phyloP scores from a whole-genome alignment of 1,284 basidiomycete species.

The Ceratobasidium sp. region DNA sequence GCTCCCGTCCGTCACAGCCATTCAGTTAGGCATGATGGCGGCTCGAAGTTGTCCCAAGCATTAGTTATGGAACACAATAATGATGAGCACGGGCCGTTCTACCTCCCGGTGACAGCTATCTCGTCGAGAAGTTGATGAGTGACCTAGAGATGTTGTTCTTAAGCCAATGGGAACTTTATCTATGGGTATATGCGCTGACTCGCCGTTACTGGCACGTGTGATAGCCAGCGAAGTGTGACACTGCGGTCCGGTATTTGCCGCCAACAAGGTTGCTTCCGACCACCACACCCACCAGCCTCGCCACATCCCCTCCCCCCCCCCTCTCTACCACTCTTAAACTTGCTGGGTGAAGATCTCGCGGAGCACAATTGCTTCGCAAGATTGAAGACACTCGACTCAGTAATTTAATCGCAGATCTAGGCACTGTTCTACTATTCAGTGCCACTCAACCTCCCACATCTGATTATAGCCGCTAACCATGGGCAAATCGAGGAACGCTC shows the following conservation, averaged over 20 bases:
- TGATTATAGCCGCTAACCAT: not conserved
- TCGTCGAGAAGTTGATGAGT: no score
- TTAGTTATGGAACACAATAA: no score
- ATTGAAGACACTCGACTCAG: not conserved
- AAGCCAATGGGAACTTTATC: no score
- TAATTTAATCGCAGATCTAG: not conserved
- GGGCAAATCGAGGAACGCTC: constrained; percentile 8
- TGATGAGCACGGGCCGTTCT: no score
- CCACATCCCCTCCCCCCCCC: not conserved
- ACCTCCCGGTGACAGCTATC: no score
- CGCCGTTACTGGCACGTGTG: no score
- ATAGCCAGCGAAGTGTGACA: no score
- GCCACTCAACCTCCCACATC: not conserved
- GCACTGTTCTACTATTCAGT: no score
- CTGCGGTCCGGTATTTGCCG: no score
- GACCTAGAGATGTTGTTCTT: no score
- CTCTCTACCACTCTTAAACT: not conserved
- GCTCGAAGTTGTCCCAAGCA: not conserved
- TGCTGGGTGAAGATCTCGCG: not conserved
- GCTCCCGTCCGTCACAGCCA: no score
- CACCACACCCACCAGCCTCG: not conserved
- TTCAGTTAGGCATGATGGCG: not conserved
- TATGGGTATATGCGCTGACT: no score
- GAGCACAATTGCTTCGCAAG: not conserved
- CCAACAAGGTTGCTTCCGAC: not conserved